Conservation (phyloP, 1,284 basidiomycete species). For the Apiotrichum gracile region DNA sequence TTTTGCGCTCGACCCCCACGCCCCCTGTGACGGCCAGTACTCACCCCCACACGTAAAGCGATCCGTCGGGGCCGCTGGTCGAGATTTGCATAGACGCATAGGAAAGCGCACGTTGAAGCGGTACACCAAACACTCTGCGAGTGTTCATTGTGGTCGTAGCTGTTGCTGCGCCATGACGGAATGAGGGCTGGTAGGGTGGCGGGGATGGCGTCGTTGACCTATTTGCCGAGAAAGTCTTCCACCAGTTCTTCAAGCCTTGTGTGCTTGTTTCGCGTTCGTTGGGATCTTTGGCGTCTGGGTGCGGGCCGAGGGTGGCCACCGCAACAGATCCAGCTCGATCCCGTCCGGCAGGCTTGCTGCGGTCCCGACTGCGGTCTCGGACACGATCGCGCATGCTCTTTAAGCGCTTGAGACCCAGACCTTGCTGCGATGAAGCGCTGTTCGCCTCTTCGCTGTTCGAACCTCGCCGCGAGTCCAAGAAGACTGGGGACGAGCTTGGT, state of each 20-base stretch:
- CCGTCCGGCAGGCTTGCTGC: background rate
- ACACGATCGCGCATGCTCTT: conserved; percentile 3
- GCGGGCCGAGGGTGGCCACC: background rate
- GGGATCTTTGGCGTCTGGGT: conserved; percentile 1
- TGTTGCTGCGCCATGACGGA: background rate
- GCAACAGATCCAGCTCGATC: background rate
- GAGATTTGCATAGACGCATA: conserved; percentile 92
- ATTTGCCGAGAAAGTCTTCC: conserved; percentile 57
- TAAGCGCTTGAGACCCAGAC: background rate
- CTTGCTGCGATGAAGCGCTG: background rate
- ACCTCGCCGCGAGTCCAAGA: background rate
- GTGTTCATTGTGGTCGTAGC: conserved; percentile 9
- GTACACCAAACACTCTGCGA: conserved; percentile 70
- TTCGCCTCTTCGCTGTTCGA: background rate
- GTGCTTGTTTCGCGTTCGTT: conserved; percentile 28
- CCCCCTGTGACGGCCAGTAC: conserved; percentile 1
- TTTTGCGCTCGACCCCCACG: conserved; percentile 4
- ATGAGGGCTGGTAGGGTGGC: background rate
- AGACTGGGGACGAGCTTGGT: conserved; percentile 10
- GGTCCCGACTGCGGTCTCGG: background rate
- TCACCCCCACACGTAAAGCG: conserved; percentile 71
- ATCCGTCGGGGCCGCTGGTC: conserved; percentile 75
- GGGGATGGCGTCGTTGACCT: background rate
- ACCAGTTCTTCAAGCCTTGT: conserved; percentile 68
- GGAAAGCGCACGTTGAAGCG: conserved; percentile 73